Evolutionary conservation across 176 grass and related monocot species (phyloP), one percentile per base, ranked within the genome.

Genomic region (Miscanthus lutarioriparius): DNA sequence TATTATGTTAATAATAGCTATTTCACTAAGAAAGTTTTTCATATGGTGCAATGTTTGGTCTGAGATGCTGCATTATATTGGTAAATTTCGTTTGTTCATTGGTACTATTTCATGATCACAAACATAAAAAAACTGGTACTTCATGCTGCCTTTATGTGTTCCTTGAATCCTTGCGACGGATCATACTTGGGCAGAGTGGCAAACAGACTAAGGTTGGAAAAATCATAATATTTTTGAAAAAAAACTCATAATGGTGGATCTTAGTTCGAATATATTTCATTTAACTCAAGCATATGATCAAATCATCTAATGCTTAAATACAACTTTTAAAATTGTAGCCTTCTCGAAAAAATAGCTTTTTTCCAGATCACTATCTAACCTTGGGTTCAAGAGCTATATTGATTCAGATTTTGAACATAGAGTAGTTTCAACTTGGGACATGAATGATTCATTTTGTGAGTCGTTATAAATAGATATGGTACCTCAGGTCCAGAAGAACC

Each of bases 401-500:
- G 25, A 33, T 70, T 72, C 64, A 71, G 45, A 78, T 10, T 78
- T n/a, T 77, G n/a, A 72, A 64, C 40, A 78, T 41, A n/a, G 20
- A 25, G 51, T 47, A 64, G 16, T 6, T 65, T 78, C 11, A 32
- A 49, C 48, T 54, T 33, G 35, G 43, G 69, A 44, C 44, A 81
- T 41, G 10, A 53, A 47, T 8, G 33, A 58, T 20, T 14, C 33
- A 49, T 35, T 86, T 75, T 87, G 11, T 64, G 39, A 88, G 70
- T 56, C 32, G 76, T 51, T 77, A 67, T 74, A 85, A 67, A 79
- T 70, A 80, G 33, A 73, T 66, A 45, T 67, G 35, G 44, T 90
- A 98, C 96, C 93, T 98, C 91, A 75, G 91, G 91, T 86, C 89
- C 85, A 85, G 87, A 90, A 78, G 96, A 98, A 33, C 96, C 93